phyloP scores from a whole-genome alignment of 2,329 filamentous ascomycete species.

The Fusarium fracticaudum region DNA sequence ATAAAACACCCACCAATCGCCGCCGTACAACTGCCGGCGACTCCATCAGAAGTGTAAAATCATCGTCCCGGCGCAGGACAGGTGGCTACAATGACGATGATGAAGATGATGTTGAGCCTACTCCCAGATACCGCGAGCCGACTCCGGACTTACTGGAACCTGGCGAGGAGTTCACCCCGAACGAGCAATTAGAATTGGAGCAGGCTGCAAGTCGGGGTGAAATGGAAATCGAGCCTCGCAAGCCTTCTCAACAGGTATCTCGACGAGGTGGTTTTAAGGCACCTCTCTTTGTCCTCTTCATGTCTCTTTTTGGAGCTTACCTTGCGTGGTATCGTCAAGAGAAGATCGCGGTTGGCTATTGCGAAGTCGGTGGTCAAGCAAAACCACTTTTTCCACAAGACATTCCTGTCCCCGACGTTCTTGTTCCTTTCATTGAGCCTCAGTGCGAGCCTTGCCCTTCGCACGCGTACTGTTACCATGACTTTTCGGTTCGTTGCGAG shows the following conservation, averaged over 20 bases:
- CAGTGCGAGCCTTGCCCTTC: slow-evolving; percentile 89
- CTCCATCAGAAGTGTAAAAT: slow-evolving; percentile 53
- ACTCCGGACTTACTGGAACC: slow-evolving; percentile 63
- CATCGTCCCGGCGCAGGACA: slow-evolving; percentile 55
- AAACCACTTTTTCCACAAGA: slow-evolving; percentile 60
- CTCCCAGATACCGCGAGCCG: slow-evolving; percentile 41
- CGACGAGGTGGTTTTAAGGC: slow-evolving; percentile 64
- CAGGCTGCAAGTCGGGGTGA: slow-evolving; percentile 70
- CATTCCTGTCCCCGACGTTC: slow-evolving; percentile 74
- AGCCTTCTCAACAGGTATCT: slow-evolving; percentile 48
- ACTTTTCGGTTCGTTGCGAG: slow-evolving; percentile 83
- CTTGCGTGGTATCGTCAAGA: slow-evolving; percentile 90
- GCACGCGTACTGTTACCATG: slow-evolving; percentile 87
- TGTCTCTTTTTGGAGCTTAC: slow-evolving; percentile 77
- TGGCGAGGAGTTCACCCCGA: slow-evolving; percentile 93
- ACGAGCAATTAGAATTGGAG: slow-evolving; percentile 83
- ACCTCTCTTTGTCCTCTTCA: slow-evolving; percentile 75
- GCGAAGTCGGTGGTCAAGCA: slow-evolving; percentile 78
- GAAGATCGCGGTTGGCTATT: slow-evolving; percentile 96
- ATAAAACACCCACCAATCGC: slow-evolving; percentile 59
- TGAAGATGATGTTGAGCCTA: slow-evolving; percentile 49
- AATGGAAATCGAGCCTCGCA: slow-evolving; percentile 54
- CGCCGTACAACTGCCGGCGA: slow-evolving; percentile 59
- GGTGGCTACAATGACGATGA: slow-evolving; percentile 45
- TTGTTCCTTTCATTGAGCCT: slow-evolving; percentile 75